These are phyloP conservation scores for Monosporozyma yasuniensis DNA, from an alignment of 805 yeast species.

Conservation along the genomic window DNA sequence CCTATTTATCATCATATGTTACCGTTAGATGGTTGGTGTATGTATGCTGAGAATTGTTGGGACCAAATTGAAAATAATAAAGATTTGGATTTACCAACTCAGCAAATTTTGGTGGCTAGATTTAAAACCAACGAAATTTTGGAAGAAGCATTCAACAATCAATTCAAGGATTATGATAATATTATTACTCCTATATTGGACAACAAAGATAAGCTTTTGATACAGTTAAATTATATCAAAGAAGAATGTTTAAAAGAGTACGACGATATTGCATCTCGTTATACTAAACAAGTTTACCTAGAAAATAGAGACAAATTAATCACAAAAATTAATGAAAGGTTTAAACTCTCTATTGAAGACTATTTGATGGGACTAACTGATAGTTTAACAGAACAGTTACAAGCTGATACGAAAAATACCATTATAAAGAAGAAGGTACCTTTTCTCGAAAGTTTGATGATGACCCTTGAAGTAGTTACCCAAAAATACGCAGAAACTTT, in stretches of 20 bases:
- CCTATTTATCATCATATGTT: slow-evolving; percentile 78
- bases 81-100: slow-evolving; percentile 93
- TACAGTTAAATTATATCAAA: slow-evolving; percentile 36
- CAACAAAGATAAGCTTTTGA: slow-evolving; percentile 33
- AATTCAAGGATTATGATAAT: slow-evolving; percentile 31
- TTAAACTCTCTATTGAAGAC: slow-evolving; percentile 37
- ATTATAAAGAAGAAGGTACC: slow-evolving; percentile 13
- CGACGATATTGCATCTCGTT: slow-evolving; percentile 70
- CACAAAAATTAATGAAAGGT: slow-evolving; percentile 39
- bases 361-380: slow-evolving; percentile 35
- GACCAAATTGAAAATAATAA: slow-evolving; percentile 85
- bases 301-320: slow-evolving; percentile 48
- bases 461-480: neutral
- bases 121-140: slow-evolving; percentile 90
- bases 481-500: neutral
- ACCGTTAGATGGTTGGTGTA: slow-evolving; percentile 94
- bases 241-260: slow-evolving; percentile 41
- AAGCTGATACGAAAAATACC: slow-evolving; percentile 16
- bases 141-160: slow-evolving; percentile 39
- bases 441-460: neutral
- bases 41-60: slow-evolving; percentile 89
- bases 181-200: slow-evolving; percentile 24
- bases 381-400: slow-evolving; percentile 27
- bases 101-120: slow-evolving; percentile 87
- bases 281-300: slow-evolving; percentile 54